Percentiles rank a stretch among this genome's conserved stretches.
These are phyloP conservation scores for Byssoonygena ceratinophila DNA, from an alignment of 2,329 filamentous ascomycete genomes.

Conservation along the genomic window DNA sequence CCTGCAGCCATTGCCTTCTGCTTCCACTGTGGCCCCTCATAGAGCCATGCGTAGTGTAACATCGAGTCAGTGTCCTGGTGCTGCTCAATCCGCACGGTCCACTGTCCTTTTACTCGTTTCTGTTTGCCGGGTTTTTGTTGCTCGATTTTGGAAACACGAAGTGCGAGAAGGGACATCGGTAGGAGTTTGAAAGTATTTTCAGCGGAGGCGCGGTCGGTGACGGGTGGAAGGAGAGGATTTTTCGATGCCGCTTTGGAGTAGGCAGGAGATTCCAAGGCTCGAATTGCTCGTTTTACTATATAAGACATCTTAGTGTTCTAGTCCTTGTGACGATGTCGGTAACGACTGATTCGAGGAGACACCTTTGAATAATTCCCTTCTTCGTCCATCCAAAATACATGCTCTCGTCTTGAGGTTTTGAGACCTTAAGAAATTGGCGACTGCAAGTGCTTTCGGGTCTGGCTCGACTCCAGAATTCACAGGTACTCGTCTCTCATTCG, in stretches of 20 bases:
- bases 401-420: slow-evolving; percentile 84
- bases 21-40: slow-evolving; percentile 87
- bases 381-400: slow-evolving; percentile 86
- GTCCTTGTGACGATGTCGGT: not conserved
- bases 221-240: slow-evolving; percentile 75
- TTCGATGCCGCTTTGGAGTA: slow-evolving; percentile 74
- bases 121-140: slow-evolving; percentile 61
- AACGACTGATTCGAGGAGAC: slow-evolving; percentile 19
- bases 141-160: slow-evolving; percentile 77
- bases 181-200: slow-evolving; percentile 93
- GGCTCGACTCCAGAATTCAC: slow-evolving; percentile 51
- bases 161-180: slow-evolving; percentile 83
- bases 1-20: slow-evolving; percentile 82
- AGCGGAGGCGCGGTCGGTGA: slow-evolving; percentile 77
- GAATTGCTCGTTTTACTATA: slow-evolving; percentile 86
- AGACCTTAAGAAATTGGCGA: slow-evolving; percentile 74
- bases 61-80: slow-evolving; percentile 63
- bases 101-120: slow-evolving; percentile 89
- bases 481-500: slow-evolving; percentile 38
- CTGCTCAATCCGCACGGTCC: slow-evolving; percentile 91
- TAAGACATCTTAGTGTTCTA: not conserved
- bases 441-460: slow-evolving; percentile 75
- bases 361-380: slow-evolving; percentile 98
- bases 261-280: slow-evolving; percentile 75
- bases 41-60: slow-evolving; percentile 93